Percentiles rank a stretch among this genome's conserved stretches.
These are phyloP conservation scores for Royoungia palumana DNA, from an alignment of 768 basidiomycete genomes.

Conservation along the genomic window DNA sequence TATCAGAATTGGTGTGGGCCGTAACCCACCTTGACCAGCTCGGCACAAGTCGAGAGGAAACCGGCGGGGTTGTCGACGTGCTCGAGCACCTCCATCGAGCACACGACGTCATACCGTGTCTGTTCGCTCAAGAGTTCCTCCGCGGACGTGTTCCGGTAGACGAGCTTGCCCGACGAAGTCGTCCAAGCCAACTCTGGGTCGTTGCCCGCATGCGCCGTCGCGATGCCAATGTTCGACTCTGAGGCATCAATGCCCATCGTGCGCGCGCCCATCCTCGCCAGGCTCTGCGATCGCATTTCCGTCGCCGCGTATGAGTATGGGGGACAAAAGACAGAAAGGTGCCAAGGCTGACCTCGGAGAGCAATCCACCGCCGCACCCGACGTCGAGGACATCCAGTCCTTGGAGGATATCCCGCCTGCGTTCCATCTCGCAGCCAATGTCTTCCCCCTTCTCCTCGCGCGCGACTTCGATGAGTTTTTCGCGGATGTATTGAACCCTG, in stretches of 20 bases:
- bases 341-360: constrained; percentile 69
- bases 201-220: constrained; percentile 71
- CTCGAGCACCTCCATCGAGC: constrained; percentile 97
- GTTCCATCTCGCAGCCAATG: constrained; percentile 26
- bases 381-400: constrained; percentile 82
- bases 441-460: constrained; percentile 49
- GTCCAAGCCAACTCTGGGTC: constrained; percentile 58
- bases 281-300: constrained; percentile 47
- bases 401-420: constrained; percentile 39
- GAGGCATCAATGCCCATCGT: constrained; percentile 94
- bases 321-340: too few relatives aligned
- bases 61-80: constrained; percentile 90
- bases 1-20: not conserved
- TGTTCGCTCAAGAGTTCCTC: constrained; percentile 67
- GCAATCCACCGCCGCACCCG: constrained; percentile 92
- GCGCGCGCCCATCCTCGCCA: constrained; percentile 84
- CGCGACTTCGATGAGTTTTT: constrained; percentile 66
- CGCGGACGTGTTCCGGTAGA: constrained; percentile 71
- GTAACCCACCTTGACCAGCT: constrained; percentile 75
- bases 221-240: constrained; percentile 80
- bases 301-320: not conserved
- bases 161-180: constrained; percentile 37
- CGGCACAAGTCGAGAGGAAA: constrained; percentile 79
- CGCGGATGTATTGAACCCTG: constrained; percentile 75
- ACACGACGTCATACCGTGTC: constrained; percentile 84